phyloP scores from a whole-genome alignment of 2,329 filamentous ascomycete genomes.

The Neofusicoccum kwambonambiense region DNA sequence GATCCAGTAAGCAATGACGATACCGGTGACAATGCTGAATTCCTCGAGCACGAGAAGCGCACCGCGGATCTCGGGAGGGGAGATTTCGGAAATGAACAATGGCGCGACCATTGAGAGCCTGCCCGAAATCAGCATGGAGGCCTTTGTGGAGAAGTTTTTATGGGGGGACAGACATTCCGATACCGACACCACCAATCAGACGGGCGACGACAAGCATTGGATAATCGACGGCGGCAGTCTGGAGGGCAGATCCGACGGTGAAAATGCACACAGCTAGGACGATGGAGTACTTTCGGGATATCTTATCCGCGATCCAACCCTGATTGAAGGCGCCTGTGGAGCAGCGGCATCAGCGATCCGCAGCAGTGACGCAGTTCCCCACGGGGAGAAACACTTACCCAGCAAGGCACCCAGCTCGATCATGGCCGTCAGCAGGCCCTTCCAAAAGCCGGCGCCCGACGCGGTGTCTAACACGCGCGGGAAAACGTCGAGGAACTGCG shows the following conservation, averaged over 20 bases:
- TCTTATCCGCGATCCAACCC: conserved; percentile 51
- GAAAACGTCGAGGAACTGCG: conserved; percentile 50
- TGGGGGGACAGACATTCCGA: conserved; percentile 45
- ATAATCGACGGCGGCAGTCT: conserved; percentile 52
- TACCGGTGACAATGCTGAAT: conserved; percentile 48
- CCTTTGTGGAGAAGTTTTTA: background rate
- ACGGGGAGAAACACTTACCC: conserved; percentile 22
- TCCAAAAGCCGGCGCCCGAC: conserved; percentile 45
- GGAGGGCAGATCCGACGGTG: conserved; percentile 51
- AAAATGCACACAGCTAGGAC: conserved; percentile 53
- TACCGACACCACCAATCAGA: conserved; percentile 52
- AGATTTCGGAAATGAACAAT: conserved; percentile 54
- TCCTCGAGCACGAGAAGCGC: conserved; percentile 51
- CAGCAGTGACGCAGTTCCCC: conserved; percentile 24
- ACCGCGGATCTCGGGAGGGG: conserved; percentile 50
- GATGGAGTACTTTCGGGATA: conserved; percentile 54
- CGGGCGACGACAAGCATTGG: conserved; percentile 52
- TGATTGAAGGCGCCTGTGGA: conserved; percentile 30
- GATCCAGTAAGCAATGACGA: conserved; percentile 55
- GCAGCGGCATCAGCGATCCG: conserved; percentile 23
- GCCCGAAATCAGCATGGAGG: background rate
- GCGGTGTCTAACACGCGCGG: conserved; percentile 42
- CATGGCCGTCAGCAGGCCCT: conserved; percentile 53
- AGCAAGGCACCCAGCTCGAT: conserved; percentile 54
- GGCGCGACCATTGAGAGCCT: conserved; percentile 45